Percentiles rank a stretch among this genome's conserved stretches.
These are phyloP conservation scores for Wallacemonas collosoma DNA, from an alignment of 208 protist species.

Conservation along the genomic window DNA sequence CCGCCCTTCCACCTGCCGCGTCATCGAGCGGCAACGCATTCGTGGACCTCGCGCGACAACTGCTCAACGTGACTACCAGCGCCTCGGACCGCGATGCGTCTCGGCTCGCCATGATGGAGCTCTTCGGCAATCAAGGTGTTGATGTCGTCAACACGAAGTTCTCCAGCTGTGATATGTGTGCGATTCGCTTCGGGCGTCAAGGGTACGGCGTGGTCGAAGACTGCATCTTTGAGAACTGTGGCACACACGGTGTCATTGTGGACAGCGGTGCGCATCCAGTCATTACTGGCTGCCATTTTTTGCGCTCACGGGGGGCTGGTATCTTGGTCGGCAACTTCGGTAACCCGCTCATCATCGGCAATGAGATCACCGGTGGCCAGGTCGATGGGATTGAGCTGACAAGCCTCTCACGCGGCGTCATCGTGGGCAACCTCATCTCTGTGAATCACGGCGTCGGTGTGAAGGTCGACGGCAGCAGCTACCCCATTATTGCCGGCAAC, in stretches of 20 bases:
- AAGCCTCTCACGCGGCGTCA: slow-evolving; percentile 61
- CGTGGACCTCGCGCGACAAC: slow-evolving; percentile 32
- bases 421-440: slow-evolving; percentile 77
- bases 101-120: slow-evolving; percentile 47
- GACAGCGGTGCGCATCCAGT: slow-evolving; percentile 74
- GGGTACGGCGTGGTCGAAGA: slow-evolving; percentile 81
- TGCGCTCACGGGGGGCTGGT: slow-evolving; percentile 52
- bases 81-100: slow-evolving; percentile 2
- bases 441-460: slow-evolving; percentile 57
- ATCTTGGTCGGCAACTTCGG: slow-evolving; percentile 78
- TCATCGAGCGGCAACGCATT: slow-evolving; percentile 28
- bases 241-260: slow-evolving; percentile 71
- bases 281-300: slow-evolving; percentile 82
- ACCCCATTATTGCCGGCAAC: slow-evolving; percentile 68
- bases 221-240: slow-evolving; percentile 78
- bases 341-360: slow-evolving; percentile 86
- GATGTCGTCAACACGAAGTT: slow-evolving; percentile 80
- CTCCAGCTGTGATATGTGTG: slow-evolving; percentile 69
- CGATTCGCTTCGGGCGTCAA: slow-evolving; percentile 72
- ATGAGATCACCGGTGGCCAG: slow-evolving; percentile 64
- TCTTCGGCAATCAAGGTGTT: slow-evolving; percentile 66
- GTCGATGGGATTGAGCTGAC: slow-evolving; percentile 60
- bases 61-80: slow-evolving; percentile 30
- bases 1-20: slow-evolving; percentile 4
- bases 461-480: slow-evolving; percentile 44